These are phyloP conservation scores for Epichloe baconii DNA, from an alignment of 2,329 filamentous ascomycete genomes.

Conservation along the genomic window DNA sequence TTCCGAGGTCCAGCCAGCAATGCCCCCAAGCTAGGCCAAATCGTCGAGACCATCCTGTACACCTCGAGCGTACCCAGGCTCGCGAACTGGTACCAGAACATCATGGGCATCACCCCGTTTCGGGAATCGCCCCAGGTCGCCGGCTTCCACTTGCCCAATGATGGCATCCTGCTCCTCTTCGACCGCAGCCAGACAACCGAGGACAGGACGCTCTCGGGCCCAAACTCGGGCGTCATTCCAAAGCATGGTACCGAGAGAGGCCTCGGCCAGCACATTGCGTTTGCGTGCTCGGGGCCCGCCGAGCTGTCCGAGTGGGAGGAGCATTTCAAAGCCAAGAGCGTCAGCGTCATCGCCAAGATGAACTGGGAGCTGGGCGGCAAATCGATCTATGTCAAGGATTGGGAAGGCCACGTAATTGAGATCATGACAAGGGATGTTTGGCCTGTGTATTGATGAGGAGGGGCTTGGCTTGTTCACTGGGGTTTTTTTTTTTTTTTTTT, in stretches of 20 bases:
- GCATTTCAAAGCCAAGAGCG: not conserved
- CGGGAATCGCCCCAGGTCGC: not conserved
- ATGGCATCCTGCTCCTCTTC: not conserved
- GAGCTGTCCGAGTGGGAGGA: conserved; percentile 1
- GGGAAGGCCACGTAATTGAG: conserved; percentile 4
- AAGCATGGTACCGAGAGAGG: conserved; percentile 2
- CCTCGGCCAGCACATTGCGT: conserved; percentile 4
- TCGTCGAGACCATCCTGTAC: conserved; percentile 5
- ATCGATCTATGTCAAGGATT: conserved; percentile 3
- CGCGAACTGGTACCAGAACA: not conserved
- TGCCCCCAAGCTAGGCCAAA: conserved; percentile 3
- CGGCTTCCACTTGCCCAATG: not conserved
- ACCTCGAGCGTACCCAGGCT: conserved; percentile 1
- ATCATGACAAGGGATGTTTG: conserved; percentile 2
- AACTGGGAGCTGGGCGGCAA: conserved; percentile 1
- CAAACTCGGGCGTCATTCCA: not conserved
- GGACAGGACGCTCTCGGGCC: not conserved
- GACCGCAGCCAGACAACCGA: not conserved
- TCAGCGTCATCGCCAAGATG: not conserved
- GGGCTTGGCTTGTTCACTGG: too few relatives aligned
- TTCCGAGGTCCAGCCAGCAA: not conserved
- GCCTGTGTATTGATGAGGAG: not conserved
- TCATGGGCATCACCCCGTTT: conserved; percentile 1
- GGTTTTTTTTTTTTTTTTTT: too few relatives aligned
- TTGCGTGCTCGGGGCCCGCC: not conserved